Evolutionary conservation across 2,329 filamentous ascomycete genomes (phyloP).

Genomic region (Paecilomyces sp.): DNA sequence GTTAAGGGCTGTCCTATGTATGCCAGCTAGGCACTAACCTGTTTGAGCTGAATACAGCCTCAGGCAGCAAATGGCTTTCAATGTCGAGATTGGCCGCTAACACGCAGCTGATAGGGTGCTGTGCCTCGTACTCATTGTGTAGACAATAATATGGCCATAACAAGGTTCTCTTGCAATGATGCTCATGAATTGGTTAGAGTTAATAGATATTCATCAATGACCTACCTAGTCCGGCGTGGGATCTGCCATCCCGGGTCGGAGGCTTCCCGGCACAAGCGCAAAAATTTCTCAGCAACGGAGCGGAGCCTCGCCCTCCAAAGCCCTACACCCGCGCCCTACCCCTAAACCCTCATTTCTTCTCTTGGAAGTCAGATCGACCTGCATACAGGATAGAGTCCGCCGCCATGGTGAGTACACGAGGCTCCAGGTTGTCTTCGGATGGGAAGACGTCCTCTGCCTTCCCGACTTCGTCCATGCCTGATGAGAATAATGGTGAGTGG

Average conservation of each 20-base stretch:
- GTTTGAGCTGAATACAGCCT: no score
- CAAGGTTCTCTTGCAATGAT: no score
- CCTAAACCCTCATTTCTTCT: slow-evolving; percentile 44
- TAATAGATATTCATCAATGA: no score
- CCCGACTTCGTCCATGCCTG: slow-evolving; percentile 19
- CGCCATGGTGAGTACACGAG: slow-evolving; percentile 27
- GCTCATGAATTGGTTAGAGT: no score
- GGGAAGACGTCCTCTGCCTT: slow-evolving; percentile 19
- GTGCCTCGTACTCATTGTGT: no score
- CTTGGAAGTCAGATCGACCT: slow-evolving; percentile 29
- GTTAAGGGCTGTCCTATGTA: no score
- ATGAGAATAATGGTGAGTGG: slow-evolving; percentile 28
- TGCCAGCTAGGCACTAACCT: no score
- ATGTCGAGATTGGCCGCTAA: no score
- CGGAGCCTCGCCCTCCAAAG: slow-evolving; percentile 16
- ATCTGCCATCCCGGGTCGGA: not conserved
- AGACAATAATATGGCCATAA: no score
- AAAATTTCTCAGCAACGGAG: not conserved
- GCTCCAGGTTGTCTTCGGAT: slow-evolving; percentile 21
- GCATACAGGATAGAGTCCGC: slow-evolving; percentile 13
- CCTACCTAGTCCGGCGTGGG: not conserved
- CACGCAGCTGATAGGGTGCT: no score
- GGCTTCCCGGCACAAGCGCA: not conserved
- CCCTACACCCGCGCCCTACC: slow-evolving; percentile 40
- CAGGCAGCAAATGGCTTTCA: no score